These are phyloP conservation scores for Asterochloris erici DNA, from an alignment of 139 green algal genomes.

Conservation along the genomic window DNA sequence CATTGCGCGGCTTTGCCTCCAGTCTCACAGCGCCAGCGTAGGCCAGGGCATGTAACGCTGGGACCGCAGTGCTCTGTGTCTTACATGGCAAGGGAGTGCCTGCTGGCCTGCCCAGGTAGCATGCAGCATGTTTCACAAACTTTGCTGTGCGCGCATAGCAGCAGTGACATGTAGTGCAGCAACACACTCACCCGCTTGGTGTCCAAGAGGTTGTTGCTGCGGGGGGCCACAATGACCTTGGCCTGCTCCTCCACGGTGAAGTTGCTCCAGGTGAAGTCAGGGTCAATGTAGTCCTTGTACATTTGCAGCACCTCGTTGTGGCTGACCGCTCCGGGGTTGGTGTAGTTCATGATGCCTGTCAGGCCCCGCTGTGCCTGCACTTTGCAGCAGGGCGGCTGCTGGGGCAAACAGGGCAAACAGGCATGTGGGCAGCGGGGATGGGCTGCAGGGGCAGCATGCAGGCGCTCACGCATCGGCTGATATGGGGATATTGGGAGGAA, in stretches of 20 bases:
- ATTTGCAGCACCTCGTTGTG: conserved; percentile 97
- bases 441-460: no score
- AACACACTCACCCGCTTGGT: conserved; percentile 60
- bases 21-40: no score
- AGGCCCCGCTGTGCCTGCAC: conserved; percentile 74
- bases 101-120: no score
- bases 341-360: conserved; percentile 98
- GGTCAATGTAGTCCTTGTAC: conserved; percentile 95
- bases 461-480: background rate
- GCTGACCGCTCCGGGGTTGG: conserved; percentile 93
- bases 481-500: background rate
- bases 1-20: no score
- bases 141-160: no score
- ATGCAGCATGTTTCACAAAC: no score
- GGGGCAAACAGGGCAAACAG: no score
- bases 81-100: no score
- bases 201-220: conserved; percentile 97
- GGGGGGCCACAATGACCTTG: conserved; percentile 95
- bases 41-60: no score
- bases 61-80: no score
- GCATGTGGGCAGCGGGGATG: no score
- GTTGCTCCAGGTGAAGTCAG: conserved; percentile 91
- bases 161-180: background rate
- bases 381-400: background rate
- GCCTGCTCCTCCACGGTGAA: conserved; percentile 95